Evolutionary conservation across 1,284 basidiomycete species (phyloP), one percentile per base, ranked within the genome.

Genomic region (Ceratobasidium sp.): DNA sequence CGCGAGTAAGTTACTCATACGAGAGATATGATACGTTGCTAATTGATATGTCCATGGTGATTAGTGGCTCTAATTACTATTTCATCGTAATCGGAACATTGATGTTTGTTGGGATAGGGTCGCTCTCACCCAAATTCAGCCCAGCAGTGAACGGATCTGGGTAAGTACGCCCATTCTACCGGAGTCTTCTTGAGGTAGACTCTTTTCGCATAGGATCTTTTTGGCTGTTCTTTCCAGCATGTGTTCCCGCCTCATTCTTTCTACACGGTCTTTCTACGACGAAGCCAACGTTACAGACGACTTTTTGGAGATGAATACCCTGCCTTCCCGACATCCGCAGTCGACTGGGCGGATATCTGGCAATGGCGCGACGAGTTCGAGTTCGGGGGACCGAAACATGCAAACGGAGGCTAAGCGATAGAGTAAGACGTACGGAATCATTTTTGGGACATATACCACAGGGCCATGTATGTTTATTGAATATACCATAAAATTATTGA

Each of bases 51-150:
- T 40, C 17, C 10, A 5, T 49, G 43, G 12, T 5, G 25, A 15
- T 3, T 31, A 62, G 57, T n/a, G 57, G 57, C 22, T 62, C 57
- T 10, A 62, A 49, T 20, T 62, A 62, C 29, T 62, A 62, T 49
- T 8, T 49, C 15, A 31, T 62, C 8, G 57, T 62, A 7, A 31
- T 62, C 17, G 25, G 38, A 2, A 62, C 57, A 6, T 20, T 62
- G 31, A 13, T 62, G 13, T 31, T 62, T 25, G 49, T 62, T 27
- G 57, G 22, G 3, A 27, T 27, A 31, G 42, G 57, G 25, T 62
- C 57, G 1, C 22, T 35, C 31, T 4, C 25, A n/a, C 29, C 57
- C 12, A 8, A 49, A n/a, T 43, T 35, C 4, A 40, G 42, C 31
- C 45, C 31, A 25, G 57, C 43, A 5, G 42, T 62, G 57, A 31